phyloP scores from a whole-genome alignment of 108 stramenopile species.

The Nannochloropsis granulata region DNA sequence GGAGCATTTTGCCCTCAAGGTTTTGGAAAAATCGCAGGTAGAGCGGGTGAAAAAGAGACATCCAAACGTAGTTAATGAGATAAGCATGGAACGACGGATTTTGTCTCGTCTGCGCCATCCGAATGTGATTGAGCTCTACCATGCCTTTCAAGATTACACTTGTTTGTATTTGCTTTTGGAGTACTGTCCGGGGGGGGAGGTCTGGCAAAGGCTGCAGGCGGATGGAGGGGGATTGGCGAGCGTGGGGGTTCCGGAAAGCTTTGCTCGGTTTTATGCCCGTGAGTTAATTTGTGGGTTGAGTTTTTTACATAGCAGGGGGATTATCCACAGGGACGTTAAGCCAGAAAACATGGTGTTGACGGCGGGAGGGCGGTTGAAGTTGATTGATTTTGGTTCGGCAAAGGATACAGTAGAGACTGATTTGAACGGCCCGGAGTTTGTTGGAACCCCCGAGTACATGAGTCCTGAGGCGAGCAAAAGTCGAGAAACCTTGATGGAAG shows the following conservation, averaged over 20 bases:
- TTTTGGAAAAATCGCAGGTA: constrained; percentile 75
- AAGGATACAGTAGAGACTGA: constrained; percentile 79
- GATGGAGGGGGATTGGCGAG: not conserved
- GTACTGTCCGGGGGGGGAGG: constrained; percentile 55
- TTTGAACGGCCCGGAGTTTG: constrained; percentile 95
- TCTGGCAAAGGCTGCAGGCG: constrained; percentile 59
- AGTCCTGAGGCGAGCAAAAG: constrained; percentile 76
- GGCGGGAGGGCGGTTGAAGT: constrained; percentile 58
- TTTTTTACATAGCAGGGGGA: constrained; percentile 65
- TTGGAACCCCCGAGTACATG: constrained; percentile 99
- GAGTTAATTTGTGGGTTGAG: constrained; percentile 73
- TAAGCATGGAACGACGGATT: constrained; percentile 80
- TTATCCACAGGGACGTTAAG: constrained; percentile 94
- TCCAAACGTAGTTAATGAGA: constrained; percentile 86
- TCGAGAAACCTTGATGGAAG: constrained; percentile 23
- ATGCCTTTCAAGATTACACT: constrained; percentile 69
- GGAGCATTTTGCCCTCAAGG: constrained; percentile 85
- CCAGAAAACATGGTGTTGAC: constrained; percentile 79
- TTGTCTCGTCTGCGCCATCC: constrained; percentile 18
- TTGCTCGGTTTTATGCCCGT: constrained; percentile 56
- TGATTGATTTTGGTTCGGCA: constrained; percentile 94
- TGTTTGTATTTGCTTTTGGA: constrained; percentile 71
- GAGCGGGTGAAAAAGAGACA: constrained; percentile 72
- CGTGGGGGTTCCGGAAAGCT: constrained; percentile 48
- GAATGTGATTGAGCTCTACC: constrained; percentile 41